Evolutionary conservation across 2,329 filamentous ascomycete genomes (phyloP), one percentile per base, ranked within the genome.

Genomic region (Trichoderma asperellum): DNA sequence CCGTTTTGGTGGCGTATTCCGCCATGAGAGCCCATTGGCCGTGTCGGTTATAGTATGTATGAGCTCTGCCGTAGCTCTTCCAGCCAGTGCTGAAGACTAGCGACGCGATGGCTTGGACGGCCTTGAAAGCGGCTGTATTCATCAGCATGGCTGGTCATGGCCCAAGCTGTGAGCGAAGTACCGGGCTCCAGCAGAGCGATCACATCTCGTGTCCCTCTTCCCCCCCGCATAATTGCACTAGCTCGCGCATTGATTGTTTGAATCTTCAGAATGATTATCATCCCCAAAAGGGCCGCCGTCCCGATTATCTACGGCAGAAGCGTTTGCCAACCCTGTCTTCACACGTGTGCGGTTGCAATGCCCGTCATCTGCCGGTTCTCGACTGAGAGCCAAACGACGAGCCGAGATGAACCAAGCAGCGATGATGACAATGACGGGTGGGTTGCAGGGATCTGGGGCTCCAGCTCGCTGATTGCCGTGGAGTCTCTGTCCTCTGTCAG

Each of bases 401-500:
- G 63, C 63, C 63, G 55, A 67, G 63, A 67, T 67, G 63, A 67
- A 67, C 29, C 29, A 67, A 67, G 55, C 60, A 29, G 43, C 63
- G 55, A 59, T 67, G 63, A 67, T 67, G 63, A 47, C 63, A 49
- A 59, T 37, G 43, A 63, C 43, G 60, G 43, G 60, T 63, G 47
- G n/a, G 37, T 16, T 21, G 63, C 63, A 67, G 29, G 63, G 63
- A 21, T 67, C 40, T 40, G 27, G 43, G 53, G 63, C 55, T 67
- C 63, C 63, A 67, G 63, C 37, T 27, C 40, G 63, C 63, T 67
- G 40, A 67, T 67, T 67, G 63, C 63, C 63, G 55, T 67, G 63
- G 63, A 59, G 63, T 67, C 63, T 56, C 49, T n/a, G 12, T n/a
- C 40, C 40, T 43, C 18, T 43, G 40, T 18, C 16, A 49, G 47